Evolutionary conservation across 768 basidiomycete species (phyloP).

Genomic region (Amanita phalloides): DNA sequence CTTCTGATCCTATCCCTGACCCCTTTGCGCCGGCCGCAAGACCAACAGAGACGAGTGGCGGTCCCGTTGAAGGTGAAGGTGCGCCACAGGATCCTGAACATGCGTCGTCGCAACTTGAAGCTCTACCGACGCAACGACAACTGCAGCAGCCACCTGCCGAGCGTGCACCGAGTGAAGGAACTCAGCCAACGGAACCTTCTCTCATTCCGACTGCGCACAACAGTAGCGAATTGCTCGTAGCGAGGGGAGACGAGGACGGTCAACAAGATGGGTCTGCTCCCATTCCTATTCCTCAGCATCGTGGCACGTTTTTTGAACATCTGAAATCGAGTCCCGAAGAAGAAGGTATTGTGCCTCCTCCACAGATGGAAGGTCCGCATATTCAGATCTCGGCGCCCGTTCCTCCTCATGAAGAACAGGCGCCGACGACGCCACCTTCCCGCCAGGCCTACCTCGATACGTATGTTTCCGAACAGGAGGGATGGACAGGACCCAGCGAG

Average conservation of each 20-base stretch:
- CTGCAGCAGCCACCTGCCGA: background rate
- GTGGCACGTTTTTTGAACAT: background rate
- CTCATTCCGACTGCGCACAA: background rate
- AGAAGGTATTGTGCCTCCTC: background rate
- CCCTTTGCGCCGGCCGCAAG: constrained; percentile 14
- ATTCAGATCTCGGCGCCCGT: background rate
- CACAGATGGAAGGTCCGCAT: background rate
- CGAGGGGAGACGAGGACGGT: background rate
- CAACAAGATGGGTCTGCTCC: background rate
- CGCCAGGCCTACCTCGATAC: background rate
- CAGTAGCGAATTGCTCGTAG: background rate
- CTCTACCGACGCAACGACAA: background rate
- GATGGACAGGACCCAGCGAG: constrained; percentile 1
- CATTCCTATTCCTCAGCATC: background rate
- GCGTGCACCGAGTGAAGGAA: background rate
- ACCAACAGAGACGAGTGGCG: too few species aligned
- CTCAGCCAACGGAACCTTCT: constrained; percentile 1
- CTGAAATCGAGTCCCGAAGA: background rate
- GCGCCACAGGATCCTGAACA: background rate
- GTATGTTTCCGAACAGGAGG: background rate
- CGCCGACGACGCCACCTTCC: background rate
- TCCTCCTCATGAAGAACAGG: background rate
- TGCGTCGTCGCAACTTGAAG: background rate
- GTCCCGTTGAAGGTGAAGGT: background rate
- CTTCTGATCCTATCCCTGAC: constrained; percentile 16